Evolutionary conservation across 176 grass and related monocot genomes (phyloP).

Genomic region (barley (Hordeum vulgare)): DNA sequence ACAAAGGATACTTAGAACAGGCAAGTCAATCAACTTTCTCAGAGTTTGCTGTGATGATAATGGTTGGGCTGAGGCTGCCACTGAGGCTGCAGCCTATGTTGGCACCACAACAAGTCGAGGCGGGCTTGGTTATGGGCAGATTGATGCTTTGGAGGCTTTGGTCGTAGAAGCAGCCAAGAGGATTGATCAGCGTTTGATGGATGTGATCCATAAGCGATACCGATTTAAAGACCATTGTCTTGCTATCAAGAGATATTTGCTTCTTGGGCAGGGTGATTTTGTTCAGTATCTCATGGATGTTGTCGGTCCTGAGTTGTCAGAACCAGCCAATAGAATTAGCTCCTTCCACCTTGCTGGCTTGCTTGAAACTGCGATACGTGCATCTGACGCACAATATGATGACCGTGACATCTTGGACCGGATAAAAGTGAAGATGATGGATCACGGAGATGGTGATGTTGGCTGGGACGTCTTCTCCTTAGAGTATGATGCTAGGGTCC

Average conservation of each 20-base stretch:
- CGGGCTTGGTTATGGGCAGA: constrained; percentile 87
- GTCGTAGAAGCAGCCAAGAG: constrained; percentile 82
- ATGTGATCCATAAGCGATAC: constrained; percentile 81
- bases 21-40: constrained; percentile 94
- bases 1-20: constrained; percentile 76
- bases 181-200: constrained; percentile 82
- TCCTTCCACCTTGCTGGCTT: constrained; percentile 83
- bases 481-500: constrained; percentile 83
- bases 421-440: constrained; percentile 97
- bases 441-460: constrained; percentile 80
- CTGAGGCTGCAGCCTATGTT: constrained; percentile 67
- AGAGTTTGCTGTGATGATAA: constrained; percentile 87
- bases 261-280: constrained; percentile 97
- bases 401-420: constrained; percentile 81
- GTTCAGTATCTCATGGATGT: constrained; percentile 93
- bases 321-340: constrained; percentile 93
- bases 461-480: constrained; percentile 97
- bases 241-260: constrained; percentile 91
- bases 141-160: constrained; percentile 77
- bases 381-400: constrained; percentile 89
- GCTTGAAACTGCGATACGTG: constrained; percentile 83
- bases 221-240: constrained; percentile 91
- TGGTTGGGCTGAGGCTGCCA: constrained; percentile 73
- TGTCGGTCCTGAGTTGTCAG: constrained; percentile 91
- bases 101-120: constrained; percentile 72